A percentile compares a stretch with the other conserved stretches of the same genome.
phyloP scores from a whole-genome alignment of 768 basidiomycete genomes.

The Psilocybe subaeruginosa region DNA sequence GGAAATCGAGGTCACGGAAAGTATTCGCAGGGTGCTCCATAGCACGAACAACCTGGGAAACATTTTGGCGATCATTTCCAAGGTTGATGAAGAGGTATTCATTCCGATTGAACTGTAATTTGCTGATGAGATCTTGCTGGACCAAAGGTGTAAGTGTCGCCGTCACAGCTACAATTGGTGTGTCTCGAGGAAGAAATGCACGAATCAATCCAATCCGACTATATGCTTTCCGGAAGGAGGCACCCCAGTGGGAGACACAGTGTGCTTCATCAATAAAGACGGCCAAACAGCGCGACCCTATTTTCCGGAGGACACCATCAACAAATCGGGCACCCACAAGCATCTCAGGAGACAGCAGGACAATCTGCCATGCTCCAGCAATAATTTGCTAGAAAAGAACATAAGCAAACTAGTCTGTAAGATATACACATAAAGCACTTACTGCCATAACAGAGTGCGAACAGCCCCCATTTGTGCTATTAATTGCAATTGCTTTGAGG shows the following conservation, averaged over 20 bases:
- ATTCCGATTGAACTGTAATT: constrained; percentile 26
- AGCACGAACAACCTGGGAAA: constrained; percentile 35
- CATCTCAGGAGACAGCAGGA: constrained; percentile 38
- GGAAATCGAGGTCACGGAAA: constrained; percentile 35
- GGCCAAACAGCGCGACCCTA: constrained; percentile 23
- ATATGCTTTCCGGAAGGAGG: constrained; percentile 35
- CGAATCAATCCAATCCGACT: constrained; percentile 28
- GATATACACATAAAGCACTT: neutral
- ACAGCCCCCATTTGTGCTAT: constrained; percentile 32
- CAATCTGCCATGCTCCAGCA: constrained; percentile 27
- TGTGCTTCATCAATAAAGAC: constrained; percentile 40
- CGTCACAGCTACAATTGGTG: constrained; percentile 34
- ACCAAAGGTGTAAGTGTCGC: constrained; percentile 34
- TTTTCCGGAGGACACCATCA: constrained; percentile 26
- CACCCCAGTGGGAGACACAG: constrained; percentile 39
- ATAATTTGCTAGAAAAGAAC: too few species aligned
- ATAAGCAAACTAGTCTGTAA: too few species aligned
- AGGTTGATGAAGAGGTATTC: constrained; percentile 23
- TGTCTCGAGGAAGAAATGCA: constrained; percentile 28
- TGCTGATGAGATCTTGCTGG: constrained; percentile 27
- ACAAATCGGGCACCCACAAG: constrained; percentile 29
- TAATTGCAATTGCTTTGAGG: constrained; percentile 32
- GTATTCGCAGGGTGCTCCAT: constrained; percentile 35
- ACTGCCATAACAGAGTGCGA: constrained; percentile 27
- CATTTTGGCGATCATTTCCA: constrained; percentile 37